Evolutionary conservation across 176 grass and related monocot species (phyloP), one percentile per base, ranked within the genome.

Genomic region (Bolboschoenus planiculmis): DNA sequence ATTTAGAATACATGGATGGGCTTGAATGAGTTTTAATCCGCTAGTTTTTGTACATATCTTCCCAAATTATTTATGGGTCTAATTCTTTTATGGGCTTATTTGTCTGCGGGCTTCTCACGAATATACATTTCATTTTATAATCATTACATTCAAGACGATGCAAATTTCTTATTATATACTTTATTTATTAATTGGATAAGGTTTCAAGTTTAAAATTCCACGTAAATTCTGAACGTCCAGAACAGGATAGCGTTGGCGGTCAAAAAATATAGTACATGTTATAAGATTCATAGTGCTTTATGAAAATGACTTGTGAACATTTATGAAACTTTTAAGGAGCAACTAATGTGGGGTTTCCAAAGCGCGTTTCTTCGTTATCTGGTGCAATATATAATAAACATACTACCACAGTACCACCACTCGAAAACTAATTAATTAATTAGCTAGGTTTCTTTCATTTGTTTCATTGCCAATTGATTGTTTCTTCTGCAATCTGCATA

Each of bases 401-500:
- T n/a, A n/a, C n/a, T n/a, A n/a, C n/a, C n/a, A n/a, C n/a, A n/a
- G n/a, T n/a, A n/a, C n/a, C n/a, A 20, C 50, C 56, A 59, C 20
- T 59, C 1, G 21, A 63, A 33, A 64, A 33, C 10, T 64, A 64
- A 33, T 15, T 63, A 10, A 47, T 47, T 47, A 5, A 10, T 10
- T 5, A 63, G 10, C 2, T 53, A 29, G 73, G 43, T 30, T 74
- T 44, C 20, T 31, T 8, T 8, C n/a, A 8, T 47, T 74, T 74
- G 68, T 42, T 74, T 15, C 68, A 74, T 74, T 74, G 35, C 68
- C 68, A 47, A 47, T 47, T n/a, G n/a, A n/a, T n/a, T n/a, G n/a
- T n/a, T n/a, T n/a, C n/a, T n/a, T n/a, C n/a, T n/a, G n/a, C n/a
- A n/a, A n/a, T n/a, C n/a, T n/a, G n/a, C n/a, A n/a, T n/a, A n/a